phyloP scores from a whole-genome alignment of 2,329 filamentous ascomycete species.

The Fusarium albidum region DNA sequence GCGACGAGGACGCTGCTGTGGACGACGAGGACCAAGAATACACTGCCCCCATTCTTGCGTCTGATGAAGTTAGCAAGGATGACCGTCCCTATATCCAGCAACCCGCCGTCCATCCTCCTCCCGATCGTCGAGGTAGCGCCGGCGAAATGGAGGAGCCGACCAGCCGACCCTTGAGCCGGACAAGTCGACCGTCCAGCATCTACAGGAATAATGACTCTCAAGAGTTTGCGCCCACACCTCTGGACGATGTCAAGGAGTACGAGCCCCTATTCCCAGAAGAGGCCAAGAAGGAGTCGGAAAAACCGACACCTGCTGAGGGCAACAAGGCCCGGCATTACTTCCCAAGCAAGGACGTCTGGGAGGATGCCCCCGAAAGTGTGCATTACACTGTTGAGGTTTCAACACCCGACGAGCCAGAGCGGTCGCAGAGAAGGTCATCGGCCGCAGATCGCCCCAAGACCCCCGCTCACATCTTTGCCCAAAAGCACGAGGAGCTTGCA shows the following conservation, averaged over 20 bases:
- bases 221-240: constrained; percentile 70
- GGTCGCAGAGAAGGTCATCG: constrained; percentile 49
- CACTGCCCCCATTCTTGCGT: constrained; percentile 83
- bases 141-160: constrained; percentile 64
- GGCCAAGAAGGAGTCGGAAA: constrained; percentile 58
- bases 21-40: constrained; percentile 69
- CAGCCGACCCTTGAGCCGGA: constrained; percentile 67
- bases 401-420: constrained; percentile 67
- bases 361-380: constrained; percentile 89
- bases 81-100: constrained; percentile 73
- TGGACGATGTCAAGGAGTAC: constrained; percentile 92
- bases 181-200: constrained; percentile 56
- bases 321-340: constrained; percentile 74
- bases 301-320: constrained; percentile 48
- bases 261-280: constrained; percentile 93
- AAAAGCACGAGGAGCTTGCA: constrained; percentile 70
- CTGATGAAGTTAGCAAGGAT: constrained; percentile 84
- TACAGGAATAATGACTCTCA: constrained; percentile 62
- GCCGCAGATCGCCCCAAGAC: constrained; percentile 57
- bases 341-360: constrained; percentile 96
- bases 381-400: constrained; percentile 83
- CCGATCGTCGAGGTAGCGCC: constrained; percentile 68
- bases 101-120: constrained; percentile 81
- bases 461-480: constrained; percentile 71
- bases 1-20: constrained; percentile 55